Base-by-base conservation (phyloP, 192 early-diverging fungal genomes). In the Backusella liffmaniae region DNA sequence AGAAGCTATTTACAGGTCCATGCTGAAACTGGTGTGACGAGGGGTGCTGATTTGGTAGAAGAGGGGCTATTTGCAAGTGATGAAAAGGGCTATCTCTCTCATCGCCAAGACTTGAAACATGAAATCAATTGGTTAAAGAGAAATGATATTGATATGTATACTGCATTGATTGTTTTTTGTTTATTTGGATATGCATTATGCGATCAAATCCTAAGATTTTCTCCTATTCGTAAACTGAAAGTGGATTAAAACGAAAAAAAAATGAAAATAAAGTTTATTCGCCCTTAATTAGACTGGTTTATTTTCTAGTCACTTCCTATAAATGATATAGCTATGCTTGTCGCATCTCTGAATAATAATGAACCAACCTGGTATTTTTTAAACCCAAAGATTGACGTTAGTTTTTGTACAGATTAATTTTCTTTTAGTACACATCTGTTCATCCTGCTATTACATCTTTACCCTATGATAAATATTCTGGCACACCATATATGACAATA, bases 1-100 rank as follows among this genome's bases (percentile, higher is more conserved):
- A 67, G 37, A 18, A 34, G 12, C n/a, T 30, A 66, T n/a, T 44
- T 75, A 0, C 78, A 79, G 35, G 23, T 79, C 3, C 16, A 71
- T 37, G 37, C 78, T 21, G n/a, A 39, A 3, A 44, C 42, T 4
- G 73, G 36, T 35, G 66, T 53, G 26, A n/a, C 23, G n/a, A n/a
- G 69, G 23, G 72, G 68, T n/a, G 78, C 42, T 18, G 68, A 74
- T 72, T 12, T 71, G 21, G 46, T 80, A 30, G 74, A 80, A 23
- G 79, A 76, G 41, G 65, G 41, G 1, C 13, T 73, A 0, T 80
- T 80, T 56, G 18, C 74, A 18, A 13, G 66, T 12, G 15, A 62
- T 6, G 23, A n/a, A 5, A 39, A 72, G n/a, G 42, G 75, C 0
- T 5, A 37, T 37, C 36, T 79, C 18, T 62, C 70, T 4, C 70